Percentiles rank a stretch among this genome's conserved stretches.
Conservation (phyloP, 2,329 filamentous ascomycete genomes). For the Mycosphaerella sp. region DNA sequence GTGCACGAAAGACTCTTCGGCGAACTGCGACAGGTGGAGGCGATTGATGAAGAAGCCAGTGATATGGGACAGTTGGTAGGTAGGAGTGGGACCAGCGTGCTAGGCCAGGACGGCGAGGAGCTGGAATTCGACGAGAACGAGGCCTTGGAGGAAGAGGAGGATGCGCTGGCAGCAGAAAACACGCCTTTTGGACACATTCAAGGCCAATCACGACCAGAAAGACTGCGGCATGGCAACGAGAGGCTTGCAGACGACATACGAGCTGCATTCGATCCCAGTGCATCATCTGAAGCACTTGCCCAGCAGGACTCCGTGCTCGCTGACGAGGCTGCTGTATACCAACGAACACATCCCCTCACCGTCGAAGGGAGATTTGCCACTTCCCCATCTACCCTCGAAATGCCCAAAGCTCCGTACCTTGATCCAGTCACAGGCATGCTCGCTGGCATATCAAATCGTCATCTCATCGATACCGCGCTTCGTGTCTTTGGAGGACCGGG, state of each 20-base stretch:
- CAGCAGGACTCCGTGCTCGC: slow-evolving; percentile 58
- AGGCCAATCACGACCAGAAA: slow-evolving; percentile 7
- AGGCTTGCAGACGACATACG: slow-evolving; percentile 24
- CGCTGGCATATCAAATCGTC: slow-evolving; percentile 56
- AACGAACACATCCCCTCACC: slow-evolving; percentile 68
- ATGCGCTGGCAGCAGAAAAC: slow-evolving; percentile 20
- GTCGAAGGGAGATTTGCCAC: slow-evolving; percentile 67
- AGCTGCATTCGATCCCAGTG: slow-evolving; percentile 39
- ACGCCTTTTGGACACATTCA: slow-evolving; percentile 1
- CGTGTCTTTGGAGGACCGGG: slow-evolving; percentile 68
- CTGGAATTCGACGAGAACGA: slow-evolving; percentile 45
- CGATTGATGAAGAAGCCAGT: slow-evolving; percentile 44
- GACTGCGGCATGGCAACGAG: slow-evolving; percentile 52
- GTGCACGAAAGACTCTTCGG: slow-evolving; percentile 80
- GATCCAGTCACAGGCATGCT: slow-evolving; percentile 65
- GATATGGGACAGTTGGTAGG: slow-evolving; percentile 29
- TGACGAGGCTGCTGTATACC: slow-evolving; percentile 31
- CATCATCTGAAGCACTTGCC: slow-evolving; percentile 44
- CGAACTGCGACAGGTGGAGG: slow-evolving; percentile 44
- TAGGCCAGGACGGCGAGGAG: slow-evolving; percentile 51
- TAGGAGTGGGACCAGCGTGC: slow-evolving; percentile 35
- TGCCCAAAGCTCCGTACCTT: slow-evolving; percentile 64
- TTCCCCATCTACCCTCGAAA: slow-evolving; percentile 63
- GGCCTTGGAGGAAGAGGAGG: slow-evolving; percentile 4
- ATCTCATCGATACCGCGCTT: slow-evolving; percentile 66